Base-by-base conservation (phyloP, 768 basidiomycete species). In the Suillus alpinus region DNA sequence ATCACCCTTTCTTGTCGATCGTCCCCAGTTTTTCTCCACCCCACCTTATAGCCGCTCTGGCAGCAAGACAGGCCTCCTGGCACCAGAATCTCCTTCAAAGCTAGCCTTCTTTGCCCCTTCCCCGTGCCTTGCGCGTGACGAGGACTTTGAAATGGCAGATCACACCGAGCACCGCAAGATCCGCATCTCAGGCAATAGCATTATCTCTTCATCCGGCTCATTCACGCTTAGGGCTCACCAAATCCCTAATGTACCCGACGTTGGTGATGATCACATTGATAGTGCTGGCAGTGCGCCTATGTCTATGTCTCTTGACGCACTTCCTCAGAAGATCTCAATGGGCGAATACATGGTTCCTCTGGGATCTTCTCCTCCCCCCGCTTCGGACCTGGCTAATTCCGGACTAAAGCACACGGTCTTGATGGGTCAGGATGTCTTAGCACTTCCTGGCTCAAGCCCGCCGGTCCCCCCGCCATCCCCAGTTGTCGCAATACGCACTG, bases 161-260 rank as follows among this genome's bases (percentile, higher is more conserved):
- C 57, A 34, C 23, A 57, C 51, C 13, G 16, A 49, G 31, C 41
- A 40, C 6, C 44, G 31, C 57, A 55, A 60, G 12, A 34, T 71
- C 26, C 68, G 64, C 26, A 58, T 73, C 16, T 67, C 68, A 14
- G 58, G 59, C 12, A 73, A 72, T 41, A 73, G 70, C 40, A 69
- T 73, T 26, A 70, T 73, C 47, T 65, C 72, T 26, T 66, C 71
- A 31, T 73, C 71, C 7, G 71, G 57, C 44, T 70, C 73, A 14
- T 67, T 73, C n/a, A 65, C 70, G 0, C 56, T 72, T 10, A 44
- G 31, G 39, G 58, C 60, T n/a, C 18, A 59, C 60, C 20, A 64
- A 31, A 41, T 44, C 7, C 16, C 12, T 26, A 61, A 50, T 18
- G 40, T 47, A 1, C 31, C 2, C 23, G 16, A 29, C n/a, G 10